A percentile compares a stretch with the other conserved stretches of the same genome.
phyloP scores from a whole-genome alignment of 805 yeast species.

The Jamesozyma rosinii region DNA sequence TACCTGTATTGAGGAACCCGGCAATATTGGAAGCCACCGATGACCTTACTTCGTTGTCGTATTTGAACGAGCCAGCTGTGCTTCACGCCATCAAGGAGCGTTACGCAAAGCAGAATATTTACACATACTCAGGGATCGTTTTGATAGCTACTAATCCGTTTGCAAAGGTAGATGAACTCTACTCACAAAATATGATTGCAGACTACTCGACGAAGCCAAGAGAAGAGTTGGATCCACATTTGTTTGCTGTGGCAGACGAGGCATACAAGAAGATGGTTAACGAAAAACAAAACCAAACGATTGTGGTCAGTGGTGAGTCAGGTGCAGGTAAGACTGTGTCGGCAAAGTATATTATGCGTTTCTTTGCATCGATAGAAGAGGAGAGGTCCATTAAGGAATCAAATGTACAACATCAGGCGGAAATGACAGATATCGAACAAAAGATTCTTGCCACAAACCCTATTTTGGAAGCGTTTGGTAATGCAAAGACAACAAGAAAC shows the following conservation, averaged over 20 bases:
- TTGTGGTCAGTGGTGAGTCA: slow-evolving; percentile 94
- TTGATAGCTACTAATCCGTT: slow-evolving; percentile 94
- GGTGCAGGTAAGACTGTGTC: slow-evolving; percentile 98
- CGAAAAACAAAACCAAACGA: slow-evolving; percentile 80
- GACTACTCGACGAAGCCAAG: slow-evolving; percentile 79
- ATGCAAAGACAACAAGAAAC: slow-evolving; percentile 87
- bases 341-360: slow-evolving; percentile 95
- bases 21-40: slow-evolving; percentile 88
- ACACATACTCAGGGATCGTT: slow-evolving; percentile 94
- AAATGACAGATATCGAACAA: slow-evolving; percentile 83
- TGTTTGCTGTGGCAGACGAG: slow-evolving; percentile 95
- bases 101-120: slow-evolving; percentile 78
- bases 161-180: slow-evolving; percentile 80
- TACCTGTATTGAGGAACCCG: slow-evolving; percentile 60
- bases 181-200: slow-evolving; percentile 84
- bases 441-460: slow-evolving; percentile 95
- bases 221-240: slow-evolving; percentile 93
- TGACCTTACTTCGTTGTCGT: slow-evolving; percentile 85
- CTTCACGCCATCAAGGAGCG: slow-evolving; percentile 86
- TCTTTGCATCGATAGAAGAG: slow-evolving; percentile 86
- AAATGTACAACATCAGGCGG: slow-evolving; percentile 31
- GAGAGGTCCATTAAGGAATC: slow-evolving; percentile 18
- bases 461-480: slow-evolving; percentile 83
- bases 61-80: slow-evolving; percentile 93
- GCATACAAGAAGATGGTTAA: slow-evolving; percentile 91